Conservation (phyloP, 306 rosid species). For the Gastrolobium villosum region DNA sequence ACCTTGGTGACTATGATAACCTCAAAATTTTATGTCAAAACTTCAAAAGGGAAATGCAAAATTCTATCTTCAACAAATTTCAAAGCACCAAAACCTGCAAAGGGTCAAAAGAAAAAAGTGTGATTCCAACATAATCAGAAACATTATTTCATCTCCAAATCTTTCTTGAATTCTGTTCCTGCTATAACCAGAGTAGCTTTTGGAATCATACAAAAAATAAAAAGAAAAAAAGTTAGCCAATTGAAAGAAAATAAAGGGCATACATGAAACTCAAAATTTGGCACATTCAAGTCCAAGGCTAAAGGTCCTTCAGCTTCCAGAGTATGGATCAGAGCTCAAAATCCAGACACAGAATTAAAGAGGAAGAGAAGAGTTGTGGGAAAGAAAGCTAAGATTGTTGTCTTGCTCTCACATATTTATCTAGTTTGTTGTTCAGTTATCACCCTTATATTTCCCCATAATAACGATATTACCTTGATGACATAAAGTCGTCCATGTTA, state of each 20-base stretch:
- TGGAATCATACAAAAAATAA: neutral
- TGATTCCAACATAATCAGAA: slow-evolving; percentile 25
- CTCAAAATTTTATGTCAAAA: slow-evolving; percentile 3
- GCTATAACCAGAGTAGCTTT: slow-evolving; percentile 9
- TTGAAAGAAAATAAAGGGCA: slow-evolving; percentile 11
- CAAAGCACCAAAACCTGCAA: slow-evolving; percentile 34
- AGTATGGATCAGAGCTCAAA: slow-evolving; percentile 29
- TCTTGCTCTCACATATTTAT: slow-evolving; percentile 46
- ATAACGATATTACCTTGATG: slow-evolving; percentile 45
- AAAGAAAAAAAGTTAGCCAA: neutral
- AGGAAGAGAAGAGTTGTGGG: slow-evolving; percentile 10
- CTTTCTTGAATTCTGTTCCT: slow-evolving; percentile 48
- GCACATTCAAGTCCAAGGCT: neutral
- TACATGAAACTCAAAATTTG: slow-evolving; percentile 7
- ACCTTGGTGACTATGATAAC: neutral
- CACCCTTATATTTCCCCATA: slow-evolving; percentile 40
- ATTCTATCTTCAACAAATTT: slow-evolving; percentile 10
- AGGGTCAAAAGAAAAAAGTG: slow-evolving; percentile 12
- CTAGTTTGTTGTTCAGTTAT: slow-evolving; percentile 19
- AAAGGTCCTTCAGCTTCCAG: slow-evolving; percentile 20
- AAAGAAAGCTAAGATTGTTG: slow-evolving; percentile 34
- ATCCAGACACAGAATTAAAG: slow-evolving; percentile 6
- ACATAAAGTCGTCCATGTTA: slow-evolving; percentile 34
- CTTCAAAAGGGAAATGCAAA: neutral
- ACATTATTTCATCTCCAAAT: slow-evolving; percentile 33